Conservation (phyloP, 2,329 filamentous ascomycete genomes). For the Diaporthe sp. region DNA sequence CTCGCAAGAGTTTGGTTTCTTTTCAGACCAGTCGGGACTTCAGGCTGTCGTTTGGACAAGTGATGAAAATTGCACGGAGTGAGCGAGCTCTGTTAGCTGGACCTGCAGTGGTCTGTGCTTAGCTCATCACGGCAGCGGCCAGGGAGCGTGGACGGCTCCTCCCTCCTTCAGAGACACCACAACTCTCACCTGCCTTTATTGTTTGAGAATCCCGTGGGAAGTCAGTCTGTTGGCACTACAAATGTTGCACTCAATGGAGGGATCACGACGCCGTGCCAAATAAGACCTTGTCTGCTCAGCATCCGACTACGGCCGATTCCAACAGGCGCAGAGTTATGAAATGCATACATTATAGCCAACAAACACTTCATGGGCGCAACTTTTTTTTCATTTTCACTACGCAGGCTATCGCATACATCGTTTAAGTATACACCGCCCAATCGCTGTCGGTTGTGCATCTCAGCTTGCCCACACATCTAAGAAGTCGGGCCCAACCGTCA, state of each 20-base stretch:
- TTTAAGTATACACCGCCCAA: not conserved
- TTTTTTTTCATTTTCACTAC: not conserved
- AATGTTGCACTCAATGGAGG: not conserved
- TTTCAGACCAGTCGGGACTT: not conserved
- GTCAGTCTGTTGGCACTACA: not conserved
- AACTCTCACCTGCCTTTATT: not conserved
- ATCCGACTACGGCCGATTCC: not conserved
- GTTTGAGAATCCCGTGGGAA: not conserved
- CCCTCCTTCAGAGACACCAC: not conserved
- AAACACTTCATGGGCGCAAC: not conserved
- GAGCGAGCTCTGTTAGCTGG: not conserved
- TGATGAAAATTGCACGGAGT: conserved; percentile 2
- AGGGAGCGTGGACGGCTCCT: not conserved
- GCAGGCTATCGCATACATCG: not conserved
- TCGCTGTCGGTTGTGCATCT: too few relatives aligned
- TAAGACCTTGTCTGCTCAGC: not conserved
- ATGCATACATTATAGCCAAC: not conserved
- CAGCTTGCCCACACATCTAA: not conserved
- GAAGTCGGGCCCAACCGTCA: not conserved
- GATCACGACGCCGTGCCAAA: not conserved
- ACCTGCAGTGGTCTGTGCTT: conserved; percentile 20
- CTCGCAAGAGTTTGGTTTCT: not conserved
- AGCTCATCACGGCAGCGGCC: conserved; percentile 15
- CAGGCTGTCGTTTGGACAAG: not conserved
- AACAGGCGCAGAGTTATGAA: not conserved